Evolutionary conservation across 1,284 basidiomycete species (phyloP), one percentile per base, ranked within the genome.

Genomic region (Kwoniella shivajii): DNA sequence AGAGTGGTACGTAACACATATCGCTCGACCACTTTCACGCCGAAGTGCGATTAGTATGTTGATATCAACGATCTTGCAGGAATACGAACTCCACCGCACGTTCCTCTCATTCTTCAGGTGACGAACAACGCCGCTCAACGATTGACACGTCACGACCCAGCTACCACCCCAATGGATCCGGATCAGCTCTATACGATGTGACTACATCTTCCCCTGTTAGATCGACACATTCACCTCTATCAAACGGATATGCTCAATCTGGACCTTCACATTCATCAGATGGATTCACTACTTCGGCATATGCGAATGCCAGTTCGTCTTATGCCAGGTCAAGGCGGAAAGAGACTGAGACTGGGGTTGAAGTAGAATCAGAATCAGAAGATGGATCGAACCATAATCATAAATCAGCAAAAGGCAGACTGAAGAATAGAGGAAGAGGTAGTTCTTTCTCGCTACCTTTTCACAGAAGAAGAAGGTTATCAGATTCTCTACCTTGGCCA

Each of bases 371-470:
- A 9, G 53, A 57, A 24, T 59, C 61, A 16, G 56, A 57, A n/a
- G 50, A 59, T 18, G 42, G 43, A 45, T 29, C 43, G 7, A 29
- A 46, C 10, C 24, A 31, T 24, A n/a, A n/a, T 34, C 31, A 38
- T 0, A 27, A 50, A 16, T 38, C 38, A 13, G 13, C 24, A 13
- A 59, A 68, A 61, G 48, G 57, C 36, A 38, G 61, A 57, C 37
- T 52, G 43, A 57, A 68, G 58, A 53, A 50, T 43, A 33, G 54
- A 49, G 42, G 24, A 11, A 42, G 69, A 7, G 57, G 60, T 2
- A 54, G 61, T 13, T 71, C 68, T 0, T 72, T 71, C 50, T 64
- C 64, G 1, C 57, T 71, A 14, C 68, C 68, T 11, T 65, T 67
- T 36, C 70, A 71, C 42, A 55, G 70, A 2, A 57, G 60, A 13